Evolutionary conservation across 2,329 filamentous ascomycete genomes (phyloP).

Genomic region (Trichoderma pleuroti): DNA sequence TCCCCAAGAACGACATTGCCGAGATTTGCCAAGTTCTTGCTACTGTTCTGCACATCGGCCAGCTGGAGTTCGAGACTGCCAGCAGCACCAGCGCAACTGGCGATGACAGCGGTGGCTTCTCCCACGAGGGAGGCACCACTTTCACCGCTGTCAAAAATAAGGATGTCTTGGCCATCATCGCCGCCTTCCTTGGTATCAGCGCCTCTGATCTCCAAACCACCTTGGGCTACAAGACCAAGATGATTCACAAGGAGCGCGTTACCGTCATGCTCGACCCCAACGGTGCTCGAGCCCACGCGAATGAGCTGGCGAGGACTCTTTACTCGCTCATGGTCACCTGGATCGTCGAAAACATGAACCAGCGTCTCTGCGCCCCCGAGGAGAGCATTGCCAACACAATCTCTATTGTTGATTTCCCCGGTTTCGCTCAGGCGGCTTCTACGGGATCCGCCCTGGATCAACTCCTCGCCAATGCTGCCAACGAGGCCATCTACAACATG

Average conservation of each 20-base stretch:
- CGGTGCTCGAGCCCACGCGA: slow-evolving; percentile 85
- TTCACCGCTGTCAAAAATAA: slow-evolving; percentile 90
- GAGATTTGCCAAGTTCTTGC: slow-evolving; percentile 95
- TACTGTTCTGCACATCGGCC: slow-evolving; percentile 92
- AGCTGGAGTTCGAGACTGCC: slow-evolving; percentile 86
- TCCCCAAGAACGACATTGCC: slow-evolving; percentile 87
- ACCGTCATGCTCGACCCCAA: slow-evolving; percentile 95
- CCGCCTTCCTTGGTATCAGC: slow-evolving; percentile 89
- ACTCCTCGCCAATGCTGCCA: slow-evolving; percentile 89
- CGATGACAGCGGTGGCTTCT: slow-evolving; percentile 94
- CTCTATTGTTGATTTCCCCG: slow-evolving; percentile 93
- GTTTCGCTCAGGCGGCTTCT: slow-evolving; percentile 79
- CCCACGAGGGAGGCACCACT: slow-evolving; percentile 85
- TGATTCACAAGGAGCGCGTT: slow-evolving; percentile 92
- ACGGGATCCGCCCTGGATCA: slow-evolving; percentile 88
- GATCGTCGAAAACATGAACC: slow-evolving; percentile 89
- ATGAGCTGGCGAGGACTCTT: slow-evolving; percentile 87
- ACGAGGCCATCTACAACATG: slow-evolving; percentile 88
- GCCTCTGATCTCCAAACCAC: slow-evolving; percentile 79
- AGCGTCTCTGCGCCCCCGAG: slow-evolving; percentile 80
- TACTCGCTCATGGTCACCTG: slow-evolving; percentile 94
- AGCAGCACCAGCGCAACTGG: slow-evolving; percentile 73
- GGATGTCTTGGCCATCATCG: slow-evolving; percentile 78
- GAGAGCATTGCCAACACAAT: slow-evolving; percentile 90
- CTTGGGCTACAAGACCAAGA: slow-evolving; percentile 94